Evolutionary conservation across 139 green algal species (phyloP), one percentile per base, ranked within the genome.

Genomic region (Tetradesmus obliquus): DNA sequence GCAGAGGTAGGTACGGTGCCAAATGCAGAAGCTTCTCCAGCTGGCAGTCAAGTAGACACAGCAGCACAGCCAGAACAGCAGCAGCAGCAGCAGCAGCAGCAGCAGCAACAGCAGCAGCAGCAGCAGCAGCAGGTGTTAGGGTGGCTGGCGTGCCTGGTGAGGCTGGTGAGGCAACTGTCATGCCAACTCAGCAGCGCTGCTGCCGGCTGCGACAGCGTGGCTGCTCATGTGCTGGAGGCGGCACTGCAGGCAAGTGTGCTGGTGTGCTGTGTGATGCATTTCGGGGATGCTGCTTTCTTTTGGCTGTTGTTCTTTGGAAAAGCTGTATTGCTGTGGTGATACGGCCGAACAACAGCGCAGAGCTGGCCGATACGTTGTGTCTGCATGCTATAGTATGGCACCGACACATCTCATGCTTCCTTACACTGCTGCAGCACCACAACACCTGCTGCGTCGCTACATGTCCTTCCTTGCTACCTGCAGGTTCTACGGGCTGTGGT

Each of bases 401-500:
- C 76, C 19, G 76, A 22, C 76, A 82, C 8, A 55, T n/a, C 24
- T 10, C 76, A 55, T 22, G 72, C 20, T 81, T 19, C 17, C 71
- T n/a, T 22, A 45, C 32, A 45, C 32, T 45, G 32, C 32, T 45
- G 32, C 32, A 45, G 32, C 32, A 45, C 32, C 32, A 22, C 20
- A 5, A 24, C 71, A 5, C 17, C 12, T 7, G 20, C 5, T 22
- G 17, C 9, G 10, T 24, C 20, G 10, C 71, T 22, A 20, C n/a
- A 82, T 53, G 76, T 10, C 15, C n/a, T 2, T 17, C 22, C n/a
- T 5, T 53, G n/a, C 8, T 53, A 17, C 3, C 51, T 60, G 51
- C 69, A 90, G 86, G 86, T 90, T 45, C 71, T 90, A 9, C n/a
- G 58, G 55, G 69, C 86, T 3, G 20, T 84, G 8, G 15, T 90